Evolutionary conservation across 768 basidiomycete genomes (phyloP).

Genomic region (Zangia roseola): DNA sequence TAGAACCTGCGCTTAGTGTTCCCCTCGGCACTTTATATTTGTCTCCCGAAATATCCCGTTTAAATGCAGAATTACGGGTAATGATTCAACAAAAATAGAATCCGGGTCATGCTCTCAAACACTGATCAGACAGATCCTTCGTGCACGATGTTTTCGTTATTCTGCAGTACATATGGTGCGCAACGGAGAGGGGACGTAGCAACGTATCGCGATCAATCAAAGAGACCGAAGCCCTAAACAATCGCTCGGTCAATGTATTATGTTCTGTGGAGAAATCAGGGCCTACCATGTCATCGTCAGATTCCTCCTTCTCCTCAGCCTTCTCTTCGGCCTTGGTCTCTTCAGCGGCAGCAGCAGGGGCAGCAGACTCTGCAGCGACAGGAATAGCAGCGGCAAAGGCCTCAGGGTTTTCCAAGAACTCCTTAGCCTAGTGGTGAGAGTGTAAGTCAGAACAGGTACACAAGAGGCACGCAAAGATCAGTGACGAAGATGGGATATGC

Average conservation of each 20-base stretch:
- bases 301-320: conserved; percentile 82
- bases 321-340: conserved; percentile 66
- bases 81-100: background rate
- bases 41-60: conserved; percentile 15
- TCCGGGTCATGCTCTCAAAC: background rate
- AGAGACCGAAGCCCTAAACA: conserved; percentile 86
- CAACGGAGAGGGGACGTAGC: conserved; percentile 12
- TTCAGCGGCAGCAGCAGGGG: conserved; percentile 56
- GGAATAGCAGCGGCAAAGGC: conserved; percentile 89
- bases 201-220: conserved; percentile 54
- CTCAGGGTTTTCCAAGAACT: conserved; percentile 95
- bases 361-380: conserved; percentile 48
- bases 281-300: conserved; percentile 86
- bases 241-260: conserved; percentile 2
- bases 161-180: conserved; percentile 23
- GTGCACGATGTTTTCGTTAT: conserved; percentile 14
- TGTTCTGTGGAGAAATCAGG: background rate
- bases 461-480: conserved; percentile 22
- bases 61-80: background rate
- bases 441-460: conserved; percentile 4
- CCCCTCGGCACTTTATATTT: too few species aligned
- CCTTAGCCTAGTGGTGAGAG: conserved; percentile 69
- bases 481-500: conserved; percentile 26
- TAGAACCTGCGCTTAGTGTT: too few species aligned
- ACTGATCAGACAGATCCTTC: conserved; percentile 3